A percentile compares a stretch with the other conserved stretches of the same genome.
Conservation (phyloP, 2,329 filamentous ascomycete species). For the Aspergillus transmontanensis region DNA sequence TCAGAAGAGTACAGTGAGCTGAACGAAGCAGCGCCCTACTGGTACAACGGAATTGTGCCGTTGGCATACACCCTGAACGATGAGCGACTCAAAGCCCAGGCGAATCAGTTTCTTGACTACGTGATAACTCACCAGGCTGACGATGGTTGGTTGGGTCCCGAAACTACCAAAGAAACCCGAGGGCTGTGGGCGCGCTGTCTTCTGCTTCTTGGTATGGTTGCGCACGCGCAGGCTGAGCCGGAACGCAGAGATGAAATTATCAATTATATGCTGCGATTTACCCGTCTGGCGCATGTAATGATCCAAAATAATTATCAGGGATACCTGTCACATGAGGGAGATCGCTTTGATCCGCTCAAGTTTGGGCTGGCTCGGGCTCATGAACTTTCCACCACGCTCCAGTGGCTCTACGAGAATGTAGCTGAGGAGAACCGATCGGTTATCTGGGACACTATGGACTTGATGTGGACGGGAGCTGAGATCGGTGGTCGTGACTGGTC, state of each 20-base stretch:
- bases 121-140: slow-evolving; percentile 52
- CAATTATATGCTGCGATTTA: slow-evolving; percentile 53
- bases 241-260: slow-evolving; percentile 41
- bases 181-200: slow-evolving; percentile 59
- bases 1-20: slow-evolving; percentile 55
- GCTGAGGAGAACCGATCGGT: neutral
- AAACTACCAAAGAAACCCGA: slow-evolving; percentile 45
- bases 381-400: slow-evolving; percentile 51
- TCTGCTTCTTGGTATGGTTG: slow-evolving; percentile 53
- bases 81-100: slow-evolving; percentile 53
- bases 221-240: slow-evolving; percentile 53
- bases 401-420: slow-evolving; percentile 52
- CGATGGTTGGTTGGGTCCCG: slow-evolving; percentile 63
- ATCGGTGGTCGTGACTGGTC: slow-evolving; percentile 36
- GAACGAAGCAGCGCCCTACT: slow-evolving; percentile 61
- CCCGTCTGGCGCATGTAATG: slow-evolving; percentile 57
- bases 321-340: slow-evolving; percentile 48
- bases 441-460: slow-evolving; percentile 48
- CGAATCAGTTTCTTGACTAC: slow-evolving; percentile 48
- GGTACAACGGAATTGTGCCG: slow-evolving; percentile 61
- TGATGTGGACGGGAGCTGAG: slow-evolving; percentile 42
- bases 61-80: slow-evolving; percentile 57
- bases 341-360: slow-evolving; percentile 42
- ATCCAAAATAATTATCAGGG: slow-evolving; percentile 56
- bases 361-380: slow-evolving; percentile 44